Conservation (phyloP, 371 early-diverging fungal genomes). For the Funneliformis caledonium region DNA sequence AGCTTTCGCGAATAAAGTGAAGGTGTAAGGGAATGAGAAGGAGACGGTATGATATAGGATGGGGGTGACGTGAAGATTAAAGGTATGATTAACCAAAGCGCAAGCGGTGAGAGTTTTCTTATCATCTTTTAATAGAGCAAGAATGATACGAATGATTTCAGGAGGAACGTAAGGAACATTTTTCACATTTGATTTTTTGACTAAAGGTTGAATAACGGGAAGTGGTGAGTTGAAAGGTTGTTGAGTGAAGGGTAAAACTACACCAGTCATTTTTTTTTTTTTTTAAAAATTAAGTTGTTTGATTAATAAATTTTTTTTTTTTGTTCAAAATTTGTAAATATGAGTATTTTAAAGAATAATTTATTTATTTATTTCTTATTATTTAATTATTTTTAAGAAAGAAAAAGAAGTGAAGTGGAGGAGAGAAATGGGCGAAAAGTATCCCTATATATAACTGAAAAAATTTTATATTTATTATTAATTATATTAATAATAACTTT, state of each 20-base stretch:
- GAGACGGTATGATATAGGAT: constrained; percentile 21
- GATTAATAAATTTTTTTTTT: too few relatives aligned
- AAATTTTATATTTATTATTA: too few relatives aligned
- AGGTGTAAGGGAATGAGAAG: constrained; percentile 25
- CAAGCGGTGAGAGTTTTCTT: constrained; percentile 32
- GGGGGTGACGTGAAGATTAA: constrained; percentile 25
- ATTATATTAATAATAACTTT: too few relatives aligned
- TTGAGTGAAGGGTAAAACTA: background rate
- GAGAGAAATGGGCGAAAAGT: too few relatives aligned
- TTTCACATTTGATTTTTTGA: background rate
- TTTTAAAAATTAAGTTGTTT: too few relatives aligned
- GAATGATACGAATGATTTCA: constrained; percentile 21
- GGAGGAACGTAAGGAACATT: constrained; percentile 29
- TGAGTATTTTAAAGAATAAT: too few relatives aligned
- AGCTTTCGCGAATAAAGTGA: constrained; percentile 18
- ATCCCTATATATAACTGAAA: too few relatives aligned
- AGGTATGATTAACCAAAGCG: constrained; percentile 30
- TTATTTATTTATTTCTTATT: too few relatives aligned
- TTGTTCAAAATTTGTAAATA: too few relatives aligned
- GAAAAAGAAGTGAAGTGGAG: too few relatives aligned
- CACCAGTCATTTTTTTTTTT: background rate
- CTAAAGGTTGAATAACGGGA: background rate
- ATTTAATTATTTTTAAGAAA: too few relatives aligned
- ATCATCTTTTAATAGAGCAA: constrained; percentile 16
- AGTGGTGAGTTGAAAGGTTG: background rate